Evolutionary conservation across 1,284 basidiomycete species (phyloP).

Genomic region (Phylloboletellus chloephorus): DNA sequence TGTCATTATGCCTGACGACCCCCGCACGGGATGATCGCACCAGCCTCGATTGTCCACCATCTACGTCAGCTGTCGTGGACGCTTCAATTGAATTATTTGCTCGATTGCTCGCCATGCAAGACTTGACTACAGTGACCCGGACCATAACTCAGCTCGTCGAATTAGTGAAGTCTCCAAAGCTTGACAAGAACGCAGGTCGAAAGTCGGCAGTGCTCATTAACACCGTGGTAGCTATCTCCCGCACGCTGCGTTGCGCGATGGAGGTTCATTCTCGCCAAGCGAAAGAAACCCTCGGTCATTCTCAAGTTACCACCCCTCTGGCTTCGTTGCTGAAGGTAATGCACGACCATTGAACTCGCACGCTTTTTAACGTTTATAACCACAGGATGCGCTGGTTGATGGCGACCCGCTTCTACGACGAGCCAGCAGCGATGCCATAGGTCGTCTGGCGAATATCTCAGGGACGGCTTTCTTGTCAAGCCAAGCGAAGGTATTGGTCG

Average conservation of each 20-base stretch:
- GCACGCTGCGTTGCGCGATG: constrained; percentile 65
- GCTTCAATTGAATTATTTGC: constrained; percentile 86
- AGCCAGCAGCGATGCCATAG: constrained; percentile 87
- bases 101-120: constrained; percentile 75
- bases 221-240: constrained; percentile 71
- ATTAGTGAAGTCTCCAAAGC: constrained; percentile 66
- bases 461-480: constrained; percentile 82
- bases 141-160: constrained; percentile 70
- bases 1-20: constrained; percentile 62
- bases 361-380: constrained; percentile 7
- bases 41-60: constrained; percentile 63
- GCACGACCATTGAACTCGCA: not conserved
- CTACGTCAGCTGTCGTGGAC: constrained; percentile 83
- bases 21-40: constrained; percentile 40
- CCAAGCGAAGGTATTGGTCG: constrained; percentile 89
- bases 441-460: constrained; percentile 79
- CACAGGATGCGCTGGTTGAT: constrained; percentile 76
- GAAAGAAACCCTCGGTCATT: constrained; percentile 64
- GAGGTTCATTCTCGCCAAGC: constrained; percentile 49
- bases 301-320: constrained; percentile 64
- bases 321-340: constrained; percentile 75
- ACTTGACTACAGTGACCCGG: constrained; percentile 60
- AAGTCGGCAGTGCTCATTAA: constrained; percentile 86
- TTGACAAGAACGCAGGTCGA: constrained; percentile 88
- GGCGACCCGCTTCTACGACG: constrained; percentile 74